Evolutionary conservation across 179 eudicot genomes (phyloP).

Genomic region (Beta macrorhiza): DNA sequence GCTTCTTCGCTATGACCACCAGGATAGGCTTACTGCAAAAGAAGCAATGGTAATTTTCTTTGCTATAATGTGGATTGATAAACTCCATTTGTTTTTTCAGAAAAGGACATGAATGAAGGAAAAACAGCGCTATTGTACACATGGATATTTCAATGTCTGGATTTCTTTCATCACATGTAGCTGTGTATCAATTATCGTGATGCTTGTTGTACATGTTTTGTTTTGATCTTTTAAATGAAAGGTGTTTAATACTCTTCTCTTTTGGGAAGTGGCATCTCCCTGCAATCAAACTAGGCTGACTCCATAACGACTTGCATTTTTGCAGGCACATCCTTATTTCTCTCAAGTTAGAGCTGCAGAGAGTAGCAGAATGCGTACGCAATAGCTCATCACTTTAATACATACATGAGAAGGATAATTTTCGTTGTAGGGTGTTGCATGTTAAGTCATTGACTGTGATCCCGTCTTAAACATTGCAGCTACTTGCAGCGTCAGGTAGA

Average conservation of each 20-base stretch:
- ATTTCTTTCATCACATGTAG: background rate
- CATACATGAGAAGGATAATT: background rate
- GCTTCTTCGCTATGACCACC: constrained; percentile 96
- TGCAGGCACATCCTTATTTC: constrained; percentile 83
- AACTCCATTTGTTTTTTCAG: background rate
- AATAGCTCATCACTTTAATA: constrained; percentile 25
- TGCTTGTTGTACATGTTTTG: too few relatives aligned
- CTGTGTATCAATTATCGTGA: background rate
- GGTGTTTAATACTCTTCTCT: too few relatives aligned
- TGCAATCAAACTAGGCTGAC: background rate
- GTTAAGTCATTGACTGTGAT: background rate
- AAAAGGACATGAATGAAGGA: background rate
- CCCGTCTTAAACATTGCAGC: constrained; percentile 8
- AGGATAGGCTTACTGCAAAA: constrained; percentile 91
- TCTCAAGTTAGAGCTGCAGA: constrained; percentile 90
- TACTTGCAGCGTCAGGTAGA: background rate
- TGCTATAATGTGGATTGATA: background rate
- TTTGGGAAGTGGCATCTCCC: too few relatives aligned
- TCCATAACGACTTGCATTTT: background rate
- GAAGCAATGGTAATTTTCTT: constrained; percentile 79
- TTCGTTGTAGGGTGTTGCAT: constrained; percentile 16
- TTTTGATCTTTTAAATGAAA: too few relatives aligned
- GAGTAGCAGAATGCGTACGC: constrained; percentile 65
- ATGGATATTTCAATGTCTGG: background rate
- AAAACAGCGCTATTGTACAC: background rate